A percentile compares a stretch with the other conserved stretches of the same genome.
Evolutionary conservation across 2,329 filamentous ascomycete species (phyloP).

Genomic region (Botrytis hyacinthi): DNA sequence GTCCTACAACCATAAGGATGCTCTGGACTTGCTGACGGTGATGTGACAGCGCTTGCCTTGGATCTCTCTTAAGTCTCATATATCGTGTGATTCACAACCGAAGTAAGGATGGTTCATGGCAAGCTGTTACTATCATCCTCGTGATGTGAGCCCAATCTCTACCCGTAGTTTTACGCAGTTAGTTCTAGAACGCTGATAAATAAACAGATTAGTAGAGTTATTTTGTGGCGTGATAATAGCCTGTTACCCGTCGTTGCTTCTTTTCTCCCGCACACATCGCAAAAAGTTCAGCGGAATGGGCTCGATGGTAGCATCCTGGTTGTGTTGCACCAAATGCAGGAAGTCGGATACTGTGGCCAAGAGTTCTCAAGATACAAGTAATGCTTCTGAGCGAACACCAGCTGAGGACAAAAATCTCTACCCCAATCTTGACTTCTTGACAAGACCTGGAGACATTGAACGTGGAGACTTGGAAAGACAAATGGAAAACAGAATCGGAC

Average conservation of each 20-base stretch:
- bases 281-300: accelerated
- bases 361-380: accelerated
- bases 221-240: background rate
- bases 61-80: accelerated
- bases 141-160: background rate
- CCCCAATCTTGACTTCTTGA: background rate
- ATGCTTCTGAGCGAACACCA: background rate
- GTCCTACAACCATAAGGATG: too few relatives aligned
- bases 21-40: background rate
- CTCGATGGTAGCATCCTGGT: accelerated
- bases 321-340: accelerated
- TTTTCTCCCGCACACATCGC: accelerated
- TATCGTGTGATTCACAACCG: background rate
- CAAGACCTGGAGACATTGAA: background rate
- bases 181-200: too few relatives aligned
- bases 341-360: accelerated
- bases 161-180: too few relatives aligned
- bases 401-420: accelerated
- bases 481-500: background rate
- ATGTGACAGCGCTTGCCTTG: accelerated
- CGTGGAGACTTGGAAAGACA: accelerated
- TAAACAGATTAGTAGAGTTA: background rate
- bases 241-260: background rate
- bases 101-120: background rate
- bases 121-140: accelerated